Conservation (phyloP, 345 rosid species). For the Stellera chamaejasme region DNA sequence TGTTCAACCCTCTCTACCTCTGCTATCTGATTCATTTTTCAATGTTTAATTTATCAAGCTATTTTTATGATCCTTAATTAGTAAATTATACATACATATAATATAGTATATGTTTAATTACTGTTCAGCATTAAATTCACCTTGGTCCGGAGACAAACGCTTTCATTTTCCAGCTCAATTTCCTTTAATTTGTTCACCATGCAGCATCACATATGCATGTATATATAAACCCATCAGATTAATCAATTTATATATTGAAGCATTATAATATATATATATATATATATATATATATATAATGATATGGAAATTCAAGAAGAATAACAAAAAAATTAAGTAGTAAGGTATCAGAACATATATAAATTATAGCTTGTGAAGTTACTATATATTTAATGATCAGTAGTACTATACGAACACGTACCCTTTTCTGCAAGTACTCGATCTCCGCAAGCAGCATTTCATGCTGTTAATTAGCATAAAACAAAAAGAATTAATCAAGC, state of each 20-base stretch:
- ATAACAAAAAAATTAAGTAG: not conserved
- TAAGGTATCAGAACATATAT: not conserved
- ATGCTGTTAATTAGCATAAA: slow-evolving; percentile 43
- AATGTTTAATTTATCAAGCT: not conserved
- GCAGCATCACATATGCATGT: too few relatives aligned
- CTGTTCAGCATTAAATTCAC: slow-evolving; percentile 18
- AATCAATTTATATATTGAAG: not conserved
- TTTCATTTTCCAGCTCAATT: slow-evolving; percentile 86
- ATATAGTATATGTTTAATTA: too few relatives aligned
- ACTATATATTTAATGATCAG: too few relatives aligned
- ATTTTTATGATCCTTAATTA: too few relatives aligned
- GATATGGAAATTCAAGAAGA: not conserved
- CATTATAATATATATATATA: not conserved
- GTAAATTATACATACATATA: too few relatives aligned
- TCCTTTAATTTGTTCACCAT: slow-evolving; percentile 32
- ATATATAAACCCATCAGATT: too few relatives aligned
- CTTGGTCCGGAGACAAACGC: slow-evolving; percentile 70
- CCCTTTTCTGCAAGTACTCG: slow-evolving; percentile 89
- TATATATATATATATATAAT: too few relatives aligned
- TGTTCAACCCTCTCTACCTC: slow-evolving; percentile 83
- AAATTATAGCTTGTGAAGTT: too few relatives aligned
- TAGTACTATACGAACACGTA: slow-evolving; percentile 9
- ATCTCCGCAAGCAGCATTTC: slow-evolving; percentile 92
- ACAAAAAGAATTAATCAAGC: slow-evolving; percentile 29
- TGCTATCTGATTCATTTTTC: slow-evolving; percentile 37